Evolutionary conservation across 1,139 yeast genomes (phyloP), one percentile per base, ranked within the genome.

Genomic region (Trichomonascaceae sp.): DNA sequence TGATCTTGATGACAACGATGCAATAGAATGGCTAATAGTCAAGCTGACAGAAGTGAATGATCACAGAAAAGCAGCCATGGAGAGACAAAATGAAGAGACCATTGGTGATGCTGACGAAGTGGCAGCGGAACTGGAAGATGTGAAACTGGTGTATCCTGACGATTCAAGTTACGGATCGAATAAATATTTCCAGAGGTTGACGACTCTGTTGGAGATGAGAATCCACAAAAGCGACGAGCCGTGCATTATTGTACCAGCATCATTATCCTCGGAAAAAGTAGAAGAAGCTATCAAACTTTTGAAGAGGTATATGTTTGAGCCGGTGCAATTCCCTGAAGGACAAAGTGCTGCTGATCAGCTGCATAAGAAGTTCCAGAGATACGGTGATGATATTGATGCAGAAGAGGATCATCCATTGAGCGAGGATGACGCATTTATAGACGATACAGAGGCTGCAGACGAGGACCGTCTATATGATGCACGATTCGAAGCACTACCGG

Each of bases 21-120:
- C 74, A 30, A 66, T 83, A 1, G 70, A 70, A 15, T 80, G 82
- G 80, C 59, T 80, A 17, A 65, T 72, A 1, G 65, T 67, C 2
- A 77, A 76, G 20, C 58, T 82, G 32, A 72, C 69, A 38, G 64
- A 70, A 39, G 58, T 67, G 9, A 51, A 62, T 1, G 57, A 55
- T 2, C 48, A 52, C 7, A 65, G 69, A 44, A 56, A 49, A 32
- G 30, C 9, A 44, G 3, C 51, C 52, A 18, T 61, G 63, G 63
- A 48, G 46, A 13, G 43, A 19, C 27, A 52, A 2, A 50, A 39
- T 15, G 46, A 50, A 3, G 54, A 44, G 7, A 18, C 22, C 6
- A 52, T 15, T 19, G 50, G 39, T 43, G 36, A 45, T 22, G 36
- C 47, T 15, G 51, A 51, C 15, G 51, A 39, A 24, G 47, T 36